Evolutionary conservation across 805 yeast genomes (phyloP).

Genomic region (Suhomyces sp.): DNA sequence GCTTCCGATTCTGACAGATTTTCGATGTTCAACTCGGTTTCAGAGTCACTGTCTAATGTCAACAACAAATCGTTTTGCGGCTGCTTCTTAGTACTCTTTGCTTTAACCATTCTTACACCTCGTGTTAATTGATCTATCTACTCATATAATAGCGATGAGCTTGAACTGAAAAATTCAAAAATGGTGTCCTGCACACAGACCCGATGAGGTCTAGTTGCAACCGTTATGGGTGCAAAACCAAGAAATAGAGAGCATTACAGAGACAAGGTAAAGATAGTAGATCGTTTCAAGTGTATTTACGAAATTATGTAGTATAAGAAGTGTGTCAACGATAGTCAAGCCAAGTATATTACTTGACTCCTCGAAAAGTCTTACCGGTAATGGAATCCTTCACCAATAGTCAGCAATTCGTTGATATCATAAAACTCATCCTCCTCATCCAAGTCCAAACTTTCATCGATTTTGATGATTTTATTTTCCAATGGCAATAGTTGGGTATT

Average conservation of each 20-base stretch:
- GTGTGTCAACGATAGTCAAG: background rate
- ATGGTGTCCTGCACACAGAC: background rate
- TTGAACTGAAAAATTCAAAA: conserved; percentile 1
- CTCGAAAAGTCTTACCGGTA: conserved; percentile 8
- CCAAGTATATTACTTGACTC: background rate
- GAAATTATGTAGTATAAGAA: background rate
- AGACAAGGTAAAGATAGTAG: background rate
- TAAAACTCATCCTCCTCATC: conserved; percentile 30
- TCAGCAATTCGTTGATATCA: conserved; percentile 24
- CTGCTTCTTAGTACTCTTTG: conserved; percentile 6
- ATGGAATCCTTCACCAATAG: conserved; percentile 22
- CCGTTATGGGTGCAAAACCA: background rate
- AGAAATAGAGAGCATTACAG: background rate
- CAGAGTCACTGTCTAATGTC: conserved; percentile 79
- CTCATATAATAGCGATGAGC: conserved; percentile 2
- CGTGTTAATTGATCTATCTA: background rate
- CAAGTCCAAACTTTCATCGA: conserved; percentile 17
- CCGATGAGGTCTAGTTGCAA: background rate
- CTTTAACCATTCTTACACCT: conserved; percentile 9
- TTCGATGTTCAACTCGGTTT: conserved; percentile 28
- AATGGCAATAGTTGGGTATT: conserved; percentile 39
- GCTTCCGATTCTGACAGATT: conserved; percentile 20
- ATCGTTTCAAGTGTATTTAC: background rate
- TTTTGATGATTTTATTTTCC: conserved; percentile 21
- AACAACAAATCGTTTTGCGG: conserved; percentile 54